Base-by-base conservation (phyloP, 1,284 basidiomycete genomes). In the Ustilago shanxiensis region DNA sequence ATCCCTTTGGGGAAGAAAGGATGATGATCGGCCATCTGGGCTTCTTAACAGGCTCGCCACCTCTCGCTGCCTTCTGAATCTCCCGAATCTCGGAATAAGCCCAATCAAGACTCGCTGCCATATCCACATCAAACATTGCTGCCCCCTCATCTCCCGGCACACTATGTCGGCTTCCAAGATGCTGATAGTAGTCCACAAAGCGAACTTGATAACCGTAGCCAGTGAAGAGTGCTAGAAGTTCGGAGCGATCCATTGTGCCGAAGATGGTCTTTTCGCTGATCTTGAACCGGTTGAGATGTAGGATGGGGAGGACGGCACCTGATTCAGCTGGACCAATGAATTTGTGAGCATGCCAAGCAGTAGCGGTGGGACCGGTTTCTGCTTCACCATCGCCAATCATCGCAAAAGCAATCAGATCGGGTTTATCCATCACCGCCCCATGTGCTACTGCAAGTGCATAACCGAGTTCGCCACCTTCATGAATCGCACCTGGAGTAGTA, bases 251-350 rank as follows among this genome's bases (percentile, higher is more conserved):
- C 93, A 95, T 94, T n/a, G 91, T 91, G 41, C 93, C 94, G 72
- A 91, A 92, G 71, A 96, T 92, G 20, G 94, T 95, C 31, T 93
- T 90, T 83, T 95, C 93, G 5, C 92, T 93, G 71, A 95, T 95
- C 88, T 94, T 92, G 89, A 92, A 93, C 18, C 91, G 90, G 77
- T 95, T 95, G 67, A 92, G 89, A 83, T 95, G 93, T 2, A 96
- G 88, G 77, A 95, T 93, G 22, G 94, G 94, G 26, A 95, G 87
- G 16, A 95, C 93, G 0, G 93, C 93, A 24, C 94, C 94, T 9
- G 91, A 92, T 86, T 94, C 93, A n/a, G 89, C 90, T n/a, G 94
- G 93, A 83, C 95, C 93, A 82, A 95, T 90, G 85, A 92, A 96
- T 88, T 88, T 95, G 90, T 90, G 92, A 2, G 89, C 91, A 82